A percentile compares a stretch with the other conserved stretches of the same genome.
These are phyloP conservation scores for Pichia thaimueangensis DNA, from an alignment of 805 yeast species.

Conservation along the genomic window DNA sequence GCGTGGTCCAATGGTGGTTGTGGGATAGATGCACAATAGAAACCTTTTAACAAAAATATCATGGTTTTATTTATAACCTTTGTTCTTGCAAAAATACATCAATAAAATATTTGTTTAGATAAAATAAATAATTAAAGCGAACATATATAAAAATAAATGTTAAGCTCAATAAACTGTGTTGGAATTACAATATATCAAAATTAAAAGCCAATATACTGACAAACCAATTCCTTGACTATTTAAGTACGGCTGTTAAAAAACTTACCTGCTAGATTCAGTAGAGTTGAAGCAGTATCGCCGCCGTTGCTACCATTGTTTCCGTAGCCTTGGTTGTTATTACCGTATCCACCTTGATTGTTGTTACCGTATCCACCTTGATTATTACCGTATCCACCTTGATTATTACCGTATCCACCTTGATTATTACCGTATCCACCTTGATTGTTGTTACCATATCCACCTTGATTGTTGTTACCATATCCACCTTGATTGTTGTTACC, in stretches of 20 bases:
- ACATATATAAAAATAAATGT: too few relatives aligned
- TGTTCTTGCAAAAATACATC: too few relatives aligned
- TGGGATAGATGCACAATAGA: too few relatives aligned
- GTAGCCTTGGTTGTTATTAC: neutral
- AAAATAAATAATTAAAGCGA: too few relatives aligned
- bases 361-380: constrained; percentile 1
- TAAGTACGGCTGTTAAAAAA: constrained; percentile 5
- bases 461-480: neutral
- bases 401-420: neutral
- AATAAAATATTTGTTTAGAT: too few relatives aligned
- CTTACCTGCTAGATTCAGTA: constrained; percentile 13
- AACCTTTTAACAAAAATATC: too few relatives aligned
- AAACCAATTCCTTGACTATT: too few relatives aligned
- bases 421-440: constrained; percentile 7
- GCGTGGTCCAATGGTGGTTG: too few relatives aligned
- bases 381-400: constrained; percentile 3
- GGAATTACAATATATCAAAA: too few relatives aligned
- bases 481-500: neutral
- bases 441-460: neutral
- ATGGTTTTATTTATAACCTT: too few relatives aligned
- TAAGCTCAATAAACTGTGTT: too few relatives aligned
- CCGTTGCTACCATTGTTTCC: neutral
- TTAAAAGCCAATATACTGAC: too few relatives aligned
- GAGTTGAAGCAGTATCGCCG: constrained; percentile 6
- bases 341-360: neutral